Percentiles rank a stretch among this genome's conserved stretches.
These are phyloP conservation scores for Xylaria sp. DNA, from an alignment of 2,329 filamentous ascomycete genomes.

Conservation along the genomic window DNA sequence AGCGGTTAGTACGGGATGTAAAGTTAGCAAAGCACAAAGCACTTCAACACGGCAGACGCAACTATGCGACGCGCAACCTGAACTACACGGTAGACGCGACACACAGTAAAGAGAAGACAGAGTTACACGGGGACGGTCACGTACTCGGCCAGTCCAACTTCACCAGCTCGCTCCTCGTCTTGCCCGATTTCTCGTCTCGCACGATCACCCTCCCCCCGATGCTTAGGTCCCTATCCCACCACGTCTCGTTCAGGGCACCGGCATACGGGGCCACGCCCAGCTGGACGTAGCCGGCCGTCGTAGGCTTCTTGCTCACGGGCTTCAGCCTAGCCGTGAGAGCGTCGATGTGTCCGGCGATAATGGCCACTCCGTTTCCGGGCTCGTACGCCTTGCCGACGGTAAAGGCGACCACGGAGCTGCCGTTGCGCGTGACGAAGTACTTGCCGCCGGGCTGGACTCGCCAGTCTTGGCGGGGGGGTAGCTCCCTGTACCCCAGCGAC, in stretches of 20 bases:
- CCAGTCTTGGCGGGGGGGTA: constrained; percentile 81
- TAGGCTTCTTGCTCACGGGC: constrained; percentile 87
- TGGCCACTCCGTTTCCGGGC: constrained; percentile 85
- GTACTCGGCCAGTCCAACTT: constrained; percentile 88
- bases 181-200: constrained; percentile 73
- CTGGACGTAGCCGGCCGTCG: constrained; percentile 85
- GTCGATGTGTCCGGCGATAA: constrained; percentile 93
- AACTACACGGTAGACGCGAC: too few relatives aligned
- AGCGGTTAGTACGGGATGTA: constrained; percentile 32
- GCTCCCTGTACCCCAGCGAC: constrained; percentile 75
- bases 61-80: too few relatives aligned
- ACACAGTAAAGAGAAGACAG: too few relatives aligned
- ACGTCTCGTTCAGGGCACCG: constrained; percentile 85
- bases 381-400: constrained; percentile 82
- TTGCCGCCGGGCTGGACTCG: constrained; percentile 83
- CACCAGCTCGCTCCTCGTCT: constrained; percentile 83
- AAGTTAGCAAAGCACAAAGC: too few relatives aligned
- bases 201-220: constrained; percentile 91
- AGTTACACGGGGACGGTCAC: too few relatives aligned
- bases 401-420: constrained; percentile 86
- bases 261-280: constrained; percentile 94
- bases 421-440: constrained; percentile 89
- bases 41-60: not conserved
- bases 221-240: constrained; percentile 96
- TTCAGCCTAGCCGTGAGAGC: constrained; percentile 91